Evolutionary conservation across 352 stramenopile species (phyloP).

Genomic region (Blastocystis sp.): DNA sequence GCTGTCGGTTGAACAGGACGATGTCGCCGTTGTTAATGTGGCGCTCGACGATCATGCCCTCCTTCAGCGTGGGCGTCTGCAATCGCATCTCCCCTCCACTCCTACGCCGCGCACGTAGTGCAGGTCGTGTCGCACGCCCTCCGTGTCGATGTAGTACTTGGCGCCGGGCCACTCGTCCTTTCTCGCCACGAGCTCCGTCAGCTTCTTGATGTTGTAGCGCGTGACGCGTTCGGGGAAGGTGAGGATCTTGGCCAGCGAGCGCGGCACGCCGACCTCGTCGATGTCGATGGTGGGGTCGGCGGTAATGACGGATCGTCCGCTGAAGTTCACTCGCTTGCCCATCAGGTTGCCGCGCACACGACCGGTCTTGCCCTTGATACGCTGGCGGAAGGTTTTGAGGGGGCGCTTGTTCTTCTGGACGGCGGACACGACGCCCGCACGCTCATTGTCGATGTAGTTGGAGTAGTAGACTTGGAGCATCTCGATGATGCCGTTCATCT

Average conservation of each 20-base stretch:
- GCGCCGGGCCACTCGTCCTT: slow-evolving; percentile 87
- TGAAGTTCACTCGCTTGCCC: slow-evolving; percentile 99
- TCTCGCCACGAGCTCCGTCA: slow-evolving; percentile 84
- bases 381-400: slow-evolving; percentile 89
- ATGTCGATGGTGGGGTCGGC: slow-evolving; percentile 96
- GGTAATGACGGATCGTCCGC: slow-evolving; percentile 94
- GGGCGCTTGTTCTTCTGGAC: slow-evolving; percentile 88
- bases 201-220: slow-evolving; percentile 88
- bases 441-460: slow-evolving; percentile 93
- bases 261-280: slow-evolving; percentile 87
- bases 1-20: slow-evolving; percentile 98
- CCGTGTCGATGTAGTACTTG: slow-evolving; percentile 92
- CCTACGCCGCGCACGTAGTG: slow-evolving; percentile 68
- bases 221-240: slow-evolving; percentile 96
- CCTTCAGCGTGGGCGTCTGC: slow-evolving; percentile 74
- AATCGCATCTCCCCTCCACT: slow-evolving; percentile 86
- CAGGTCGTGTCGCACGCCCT: slow-evolving; percentile 91
- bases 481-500: slow-evolving; percentile 69
- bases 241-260: slow-evolving; percentile 91
- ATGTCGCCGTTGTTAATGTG: slow-evolving; percentile 94
- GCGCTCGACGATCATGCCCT: slow-evolving; percentile 94
- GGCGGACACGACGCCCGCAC: slow-evolving; percentile 82
- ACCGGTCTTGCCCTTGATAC: slow-evolving; percentile 86
- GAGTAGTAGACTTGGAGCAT: slow-evolving; percentile 75
- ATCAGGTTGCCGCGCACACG: slow-evolving; percentile 97